Percentiles rank a stretch among this genome's conserved stretches.
Evolutionary conservation across 2,329 filamentous ascomycete species (phyloP).

Genomic region (Myriosclerotinia scirpicola): DNA sequence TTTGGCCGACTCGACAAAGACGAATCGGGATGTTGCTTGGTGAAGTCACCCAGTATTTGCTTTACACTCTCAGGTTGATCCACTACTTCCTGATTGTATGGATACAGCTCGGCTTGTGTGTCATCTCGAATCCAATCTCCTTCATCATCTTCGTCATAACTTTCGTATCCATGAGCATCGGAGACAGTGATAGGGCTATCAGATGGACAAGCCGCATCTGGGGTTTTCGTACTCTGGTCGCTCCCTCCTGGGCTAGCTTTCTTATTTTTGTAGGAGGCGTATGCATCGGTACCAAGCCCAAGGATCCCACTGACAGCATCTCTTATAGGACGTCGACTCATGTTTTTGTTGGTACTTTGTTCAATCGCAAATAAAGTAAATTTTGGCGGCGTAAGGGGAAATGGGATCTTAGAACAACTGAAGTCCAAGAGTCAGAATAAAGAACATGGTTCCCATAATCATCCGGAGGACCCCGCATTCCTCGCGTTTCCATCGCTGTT

Average conservation of each 20-base stretch:
- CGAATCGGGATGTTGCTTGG: neutral
- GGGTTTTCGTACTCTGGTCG: neutral
- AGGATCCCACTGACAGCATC: slow-evolving; percentile 3
- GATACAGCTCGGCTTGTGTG: slow-evolving; percentile 12
- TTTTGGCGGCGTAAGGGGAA: no score
- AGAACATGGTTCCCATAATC: neutral
- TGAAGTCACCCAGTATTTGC: slow-evolving; percentile 13
- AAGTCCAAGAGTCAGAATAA: neutral
- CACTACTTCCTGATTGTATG: slow-evolving; percentile 2
- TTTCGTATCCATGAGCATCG: slow-evolving; percentile 2
- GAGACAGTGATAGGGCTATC: neutral
- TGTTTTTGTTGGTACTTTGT: neutral
- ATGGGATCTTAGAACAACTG: neutral
- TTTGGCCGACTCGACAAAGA: neutral
- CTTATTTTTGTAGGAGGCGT: slow-evolving; percentile 14
- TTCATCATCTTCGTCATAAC: slow-evolving; percentile 21
- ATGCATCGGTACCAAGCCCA: slow-evolving; percentile 9
- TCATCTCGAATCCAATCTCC: slow-evolving; percentile 21
- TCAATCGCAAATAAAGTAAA: neutral
- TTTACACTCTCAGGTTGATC: slow-evolving; percentile 1
- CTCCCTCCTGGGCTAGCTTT: neutral
- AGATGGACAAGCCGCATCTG: neutral
- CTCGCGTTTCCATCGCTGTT: neutral
- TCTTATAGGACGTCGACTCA: neutral
- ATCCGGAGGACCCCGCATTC: slow-evolving; percentile 3